These are phyloP conservation scores for Phanerodontia chrysosporium DNA, from an alignment of 768 basidiomycete genomes.

Conservation along the genomic window DNA sequence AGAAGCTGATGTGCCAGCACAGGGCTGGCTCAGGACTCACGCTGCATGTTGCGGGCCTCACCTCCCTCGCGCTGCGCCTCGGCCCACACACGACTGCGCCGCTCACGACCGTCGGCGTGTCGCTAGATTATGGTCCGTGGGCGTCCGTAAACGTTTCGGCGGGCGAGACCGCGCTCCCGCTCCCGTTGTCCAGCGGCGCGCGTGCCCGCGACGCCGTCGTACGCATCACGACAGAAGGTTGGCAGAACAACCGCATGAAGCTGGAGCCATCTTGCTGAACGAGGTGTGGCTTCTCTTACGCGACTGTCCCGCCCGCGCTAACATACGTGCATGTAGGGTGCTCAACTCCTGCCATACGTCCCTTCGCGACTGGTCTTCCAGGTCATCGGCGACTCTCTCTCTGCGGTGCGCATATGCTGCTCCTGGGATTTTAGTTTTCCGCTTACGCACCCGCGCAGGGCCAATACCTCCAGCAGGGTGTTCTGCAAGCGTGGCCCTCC, in stretches of 20 bases:
- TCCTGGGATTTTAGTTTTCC: not conserved
- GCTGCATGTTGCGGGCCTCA: constrained; percentile 40
- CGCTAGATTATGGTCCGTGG: constrained; percentile 44
- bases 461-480: constrained; percentile 48
- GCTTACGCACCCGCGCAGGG: constrained; percentile 30
- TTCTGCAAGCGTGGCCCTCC: constrained; percentile 56
- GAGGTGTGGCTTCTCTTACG: constrained; percentile 27
- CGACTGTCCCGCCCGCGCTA: not conserved
- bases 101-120: constrained; percentile 43
- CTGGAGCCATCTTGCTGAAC: constrained; percentile 44
- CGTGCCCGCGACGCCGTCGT: constrained; percentile 25
- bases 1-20: not conserved
- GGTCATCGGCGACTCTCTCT: constrained; percentile 57
- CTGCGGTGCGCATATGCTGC: constrained; percentile 41
- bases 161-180: constrained; percentile 41
- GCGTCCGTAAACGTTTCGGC: constrained; percentile 42
- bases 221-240: constrained; percentile 50
- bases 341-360: constrained; percentile 39
- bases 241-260: constrained; percentile 56
- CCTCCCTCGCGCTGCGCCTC: constrained; percentile 39
- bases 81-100: constrained; percentile 48
- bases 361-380: constrained; percentile 45
- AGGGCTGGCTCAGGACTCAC: constrained; percentile 57
- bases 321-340: constrained; percentile 32
- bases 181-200: constrained; percentile 14